Evolutionary conservation across 495 filamentous ascomycete species (phyloP).

Genomic region (Tuber calosporum): DNA sequence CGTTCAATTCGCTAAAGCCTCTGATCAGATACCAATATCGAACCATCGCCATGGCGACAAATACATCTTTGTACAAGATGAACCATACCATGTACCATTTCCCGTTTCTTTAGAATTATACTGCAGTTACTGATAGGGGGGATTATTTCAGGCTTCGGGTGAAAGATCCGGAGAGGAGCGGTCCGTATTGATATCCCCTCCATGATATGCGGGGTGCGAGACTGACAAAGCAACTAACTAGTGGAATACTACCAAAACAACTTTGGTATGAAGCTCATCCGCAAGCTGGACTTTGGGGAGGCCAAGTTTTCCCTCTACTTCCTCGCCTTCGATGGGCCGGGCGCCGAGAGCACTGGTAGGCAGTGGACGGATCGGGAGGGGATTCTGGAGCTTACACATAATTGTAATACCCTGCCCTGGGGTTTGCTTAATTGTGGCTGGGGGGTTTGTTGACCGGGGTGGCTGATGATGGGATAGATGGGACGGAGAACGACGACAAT

Average conservation of each 20-base stretch:
- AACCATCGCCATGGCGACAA: slow-evolving; percentile 59
- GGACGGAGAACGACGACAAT: slow-evolving; percentile 76
- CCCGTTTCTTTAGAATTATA: slow-evolving; percentile 15
- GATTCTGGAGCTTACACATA: slow-evolving; percentile 89
- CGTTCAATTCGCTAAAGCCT: slow-evolving; percentile 3
- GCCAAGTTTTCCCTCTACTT: slow-evolving; percentile 88
- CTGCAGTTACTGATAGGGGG: slow-evolving; percentile 32
- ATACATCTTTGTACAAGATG: slow-evolving; percentile 76
- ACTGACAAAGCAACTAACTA: slow-evolving; percentile 28
- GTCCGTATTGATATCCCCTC: slow-evolving; percentile 43
- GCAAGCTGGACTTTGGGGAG: slow-evolving; percentile 53
- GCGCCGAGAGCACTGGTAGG: slow-evolving; percentile 54
- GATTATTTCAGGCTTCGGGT: slow-evolving; percentile 72
- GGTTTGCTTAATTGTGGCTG: not conserved
- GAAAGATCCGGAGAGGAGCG: slow-evolving; percentile 81
- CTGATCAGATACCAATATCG: slow-evolving; percentile 10
- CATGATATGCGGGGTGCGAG: not conserved
- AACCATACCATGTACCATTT: slow-evolving; percentile 66
- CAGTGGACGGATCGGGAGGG: slow-evolving; percentile 78
- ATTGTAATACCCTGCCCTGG: slow-evolving; percentile 46
- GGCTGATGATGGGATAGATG: slow-evolving; percentile 46
- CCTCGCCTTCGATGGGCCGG: slow-evolving; percentile 63
- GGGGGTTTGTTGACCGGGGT: not conserved
- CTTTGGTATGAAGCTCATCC: slow-evolving; percentile 78
- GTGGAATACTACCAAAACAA: slow-evolving; percentile 85